A percentile compares a stretch with the other conserved stretches of the same genome.
Conservation (phyloP, 2,329 filamentous ascomycete species). For the Aaosphaeria arxii region DNA sequence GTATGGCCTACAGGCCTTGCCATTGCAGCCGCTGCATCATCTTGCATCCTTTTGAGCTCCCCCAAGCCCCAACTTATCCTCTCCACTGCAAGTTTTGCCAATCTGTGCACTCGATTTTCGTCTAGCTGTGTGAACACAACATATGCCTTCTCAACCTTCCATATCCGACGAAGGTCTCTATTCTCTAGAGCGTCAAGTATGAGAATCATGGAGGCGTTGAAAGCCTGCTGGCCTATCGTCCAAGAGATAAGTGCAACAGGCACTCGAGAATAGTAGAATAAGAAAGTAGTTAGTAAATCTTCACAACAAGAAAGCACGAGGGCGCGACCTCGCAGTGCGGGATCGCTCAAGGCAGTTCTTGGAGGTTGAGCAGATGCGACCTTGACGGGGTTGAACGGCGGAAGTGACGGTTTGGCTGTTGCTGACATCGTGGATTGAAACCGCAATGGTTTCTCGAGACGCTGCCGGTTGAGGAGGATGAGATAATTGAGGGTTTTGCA, state of each 20-base stretch:
- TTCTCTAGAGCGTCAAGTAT: slow-evolving; percentile 47
- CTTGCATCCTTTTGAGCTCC: slow-evolving; percentile 13
- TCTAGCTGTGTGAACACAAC: slow-evolving; percentile 43
- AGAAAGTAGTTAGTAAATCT: slow-evolving; percentile 43
- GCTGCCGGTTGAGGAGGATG: slow-evolving; percentile 48
- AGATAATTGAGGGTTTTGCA: slow-evolving; percentile 50
- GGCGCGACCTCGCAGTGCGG: slow-evolving; percentile 34
- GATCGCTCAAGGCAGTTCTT: slow-evolving; percentile 11
- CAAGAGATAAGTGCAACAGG: slow-evolving; percentile 47
- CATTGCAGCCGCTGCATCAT: slow-evolving; percentile 4
- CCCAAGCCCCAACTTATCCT: slow-evolving; percentile 34
- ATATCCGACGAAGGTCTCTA: slow-evolving; percentile 33
- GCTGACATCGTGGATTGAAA: slow-evolving; percentile 1
- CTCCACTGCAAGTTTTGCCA: slow-evolving; percentile 44
- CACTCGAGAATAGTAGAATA: slow-evolving; percentile 45
- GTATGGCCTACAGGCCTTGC: slow-evolving; percentile 4
- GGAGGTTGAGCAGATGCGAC: slow-evolving; percentile 9
- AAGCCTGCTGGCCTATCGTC: slow-evolving; percentile 49
- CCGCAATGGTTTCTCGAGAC: slow-evolving; percentile 18
- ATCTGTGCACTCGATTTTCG: slow-evolving; percentile 42
- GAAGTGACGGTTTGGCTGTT: slow-evolving; percentile 1
- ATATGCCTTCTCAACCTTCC: slow-evolving; percentile 41
- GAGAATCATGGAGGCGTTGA: slow-evolving; percentile 51
- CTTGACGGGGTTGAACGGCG: slow-evolving; percentile 9
- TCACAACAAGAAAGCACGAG: slow-evolving; percentile 43